Evolutionary conservation across 2,329 filamentous ascomycete genomes (phyloP).

Genomic region (Ophiostoma sp.): DNA sequence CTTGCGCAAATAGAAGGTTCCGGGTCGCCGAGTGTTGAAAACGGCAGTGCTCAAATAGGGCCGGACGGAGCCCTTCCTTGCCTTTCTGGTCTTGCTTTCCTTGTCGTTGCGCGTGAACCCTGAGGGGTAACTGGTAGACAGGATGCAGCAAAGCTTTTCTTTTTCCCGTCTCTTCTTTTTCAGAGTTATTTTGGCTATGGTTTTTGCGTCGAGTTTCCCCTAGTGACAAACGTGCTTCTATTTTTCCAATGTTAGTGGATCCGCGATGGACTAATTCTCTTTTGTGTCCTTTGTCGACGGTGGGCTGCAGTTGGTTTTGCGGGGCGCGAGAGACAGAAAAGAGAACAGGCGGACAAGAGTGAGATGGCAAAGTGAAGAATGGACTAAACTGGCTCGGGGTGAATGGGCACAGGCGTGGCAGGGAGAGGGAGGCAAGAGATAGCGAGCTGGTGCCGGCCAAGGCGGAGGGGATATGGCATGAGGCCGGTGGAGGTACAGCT

Average conservation of each 20-base stretch:
- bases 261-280: constrained; percentile 19
- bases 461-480: background rate
- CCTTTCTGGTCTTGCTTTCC: background rate
- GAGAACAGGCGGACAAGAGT: background rate
- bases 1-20: background rate
- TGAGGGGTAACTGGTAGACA: background rate
- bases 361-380: constrained; percentile 1
- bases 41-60: background rate
- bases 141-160: background rate
- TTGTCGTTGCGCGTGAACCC: background rate
- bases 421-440: background rate
- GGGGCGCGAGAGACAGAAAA: background rate
- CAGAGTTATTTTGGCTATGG: background rate
- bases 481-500: background rate
- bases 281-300: background rate
- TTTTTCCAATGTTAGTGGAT: constrained; percentile 32
- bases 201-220: constrained; percentile 7
- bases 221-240: constrained; percentile 18
- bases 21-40: background rate
- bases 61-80: background rate
- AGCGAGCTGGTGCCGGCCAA: background rate
- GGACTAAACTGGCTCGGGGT: background rate
- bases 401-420: background rate
- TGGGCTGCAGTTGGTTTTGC: constrained; percentile 2
- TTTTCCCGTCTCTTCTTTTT: background rate